These are phyloP conservation scores for Secale cereale DNA, from an alignment of 176 grass and related monocot genomes.

Conservation along the genomic window DNA sequence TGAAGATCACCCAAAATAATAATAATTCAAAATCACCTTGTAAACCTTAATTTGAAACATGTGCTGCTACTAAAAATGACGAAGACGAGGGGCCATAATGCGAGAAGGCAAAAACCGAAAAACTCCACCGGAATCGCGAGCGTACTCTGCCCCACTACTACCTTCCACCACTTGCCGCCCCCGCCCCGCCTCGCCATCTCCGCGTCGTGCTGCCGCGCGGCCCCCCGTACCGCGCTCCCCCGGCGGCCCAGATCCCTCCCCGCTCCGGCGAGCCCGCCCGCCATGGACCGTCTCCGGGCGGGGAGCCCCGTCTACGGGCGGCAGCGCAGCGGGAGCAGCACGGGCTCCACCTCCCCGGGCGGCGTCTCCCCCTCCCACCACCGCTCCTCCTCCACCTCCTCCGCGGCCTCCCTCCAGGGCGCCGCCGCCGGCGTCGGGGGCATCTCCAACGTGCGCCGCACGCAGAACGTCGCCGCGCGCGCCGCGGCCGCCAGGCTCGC, in stretches of 20 bases:
- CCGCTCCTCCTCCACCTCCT: conserved; percentile 69
- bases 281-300: conserved; percentile 78
- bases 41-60: neutral
- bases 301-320: conserved; percentile 89
- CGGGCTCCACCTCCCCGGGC: conserved; percentile 77
- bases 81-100: neutral
- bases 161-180: conserved; percentile 39
- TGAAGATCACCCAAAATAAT: neutral
- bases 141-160: conserved; percentile 37
- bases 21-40: neutral
- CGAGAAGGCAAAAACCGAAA: conserved; percentile 15
- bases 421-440: neutral
- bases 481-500: conserved; percentile 92
- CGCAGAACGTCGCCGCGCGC: conserved; percentile 93
- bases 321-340: conserved; percentile 89
- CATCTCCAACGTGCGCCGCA: conserved; percentile 64
- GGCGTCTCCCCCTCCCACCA: conserved; percentile 79
- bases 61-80: neutral
- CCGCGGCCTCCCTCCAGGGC: conserved; percentile 26
- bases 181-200: conserved; percentile 34
- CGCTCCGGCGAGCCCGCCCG: conserved; percentile 20
- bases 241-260: conserved; percentile 41
- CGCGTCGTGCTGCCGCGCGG: conserved; percentile 22
- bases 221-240: conserved; percentile 10
- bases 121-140: conserved; percentile 34